Base-by-base conservation (phyloP, 345 rosid species). In the Arabis alpina region DNA sequence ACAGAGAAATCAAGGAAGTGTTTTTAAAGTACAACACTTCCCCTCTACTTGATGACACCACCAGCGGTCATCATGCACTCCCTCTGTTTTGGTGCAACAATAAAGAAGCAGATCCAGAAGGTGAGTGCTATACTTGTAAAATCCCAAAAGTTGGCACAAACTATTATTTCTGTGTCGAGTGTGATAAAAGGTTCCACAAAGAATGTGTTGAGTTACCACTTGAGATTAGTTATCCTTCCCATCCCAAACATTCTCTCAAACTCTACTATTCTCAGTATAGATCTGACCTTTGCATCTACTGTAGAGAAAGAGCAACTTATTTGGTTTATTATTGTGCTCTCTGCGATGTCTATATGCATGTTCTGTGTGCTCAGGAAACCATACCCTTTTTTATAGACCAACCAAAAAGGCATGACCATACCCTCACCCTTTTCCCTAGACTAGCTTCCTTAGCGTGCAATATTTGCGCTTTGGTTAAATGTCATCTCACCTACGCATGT, bases 51-150 rank as follows among this genome's bases (percentile, higher is more conserved):
- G 65, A 2, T 43, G 39, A 25, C 13, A n/a, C 40, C 40, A 36
- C 1, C 5, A 0, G 16, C 3, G 2, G 1, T 60, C 65, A 60
- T 60, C 24, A 42, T 25, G 51, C 13, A 8, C 25, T 42, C 51
- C 65, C 65, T 60, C 8, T 60, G n/a, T 27, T 12, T 59, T 41
- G 64, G 65, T 60, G 51, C 24, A 42, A 60, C 39, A 60, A 60
- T 3, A 42, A 42, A 15, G 43, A 32, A 47, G 28, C n/a, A 0
- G 42, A 5, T 27, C 25, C 25, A 52, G 0, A 25, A 0, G 10
- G 0, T 3, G 27, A 42, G 30, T 40, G 34, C 36, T 0, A 2
- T 10, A 3, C 0, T 39, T 23, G 48, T 2, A 0, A 0, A 0
- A 0, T 2, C 11, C 16, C 2, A 10, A 42, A 6, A 13, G 2